Evolutionary conservation across 176 grass and related monocot genomes (phyloP), one percentile per base, ranked within the genome.

Genomic region (Carex parvula): DNA sequence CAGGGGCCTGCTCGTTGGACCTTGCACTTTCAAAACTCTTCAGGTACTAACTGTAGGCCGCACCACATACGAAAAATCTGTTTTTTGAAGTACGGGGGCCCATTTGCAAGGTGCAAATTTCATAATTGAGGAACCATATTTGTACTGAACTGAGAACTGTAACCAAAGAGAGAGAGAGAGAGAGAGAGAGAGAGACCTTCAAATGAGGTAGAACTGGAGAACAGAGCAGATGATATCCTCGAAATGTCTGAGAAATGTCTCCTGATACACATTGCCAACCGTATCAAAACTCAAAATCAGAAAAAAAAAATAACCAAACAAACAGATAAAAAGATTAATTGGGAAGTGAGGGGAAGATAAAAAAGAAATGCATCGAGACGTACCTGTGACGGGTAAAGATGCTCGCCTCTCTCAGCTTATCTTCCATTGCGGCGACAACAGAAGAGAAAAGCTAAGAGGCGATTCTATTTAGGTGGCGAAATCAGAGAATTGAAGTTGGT

Each of bases 311-410:
- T 1, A 29, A 29, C 29, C 29, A 29, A 29, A 29, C n/a, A 15
- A 48, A 64, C 5, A 64, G 16, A 63, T n/a, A 15, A 60, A 17
- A 48, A 44, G 15, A 48, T 9, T 17, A 42, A 64, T 22, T 7
- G 18, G 2, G 5, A 8, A 20, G 2, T 22, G 2, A 37, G 59
- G 14, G 14, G 1, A 63, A 13, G 4, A 81, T 62, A 39, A 76
- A 55, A 22, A 1, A 55, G 5, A 77, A 55, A 77, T 30, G 11
- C 48, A 77, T 16, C 0, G 46, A 64, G 20, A 16, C 57, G 0
- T 48, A 83, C 80, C 80, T 83, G 55, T 83, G 80, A 32, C 63
- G 80, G 42, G 44, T 52, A 13, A 83, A 62, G 60, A 68, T 29
- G 22, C 26, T 11, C 61, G 63, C 63, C 24, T 83, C 80, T 83